Base-by-base conservation (phyloP, 768 basidiomycete genomes). In the Hemileccinum impolitum region DNA sequence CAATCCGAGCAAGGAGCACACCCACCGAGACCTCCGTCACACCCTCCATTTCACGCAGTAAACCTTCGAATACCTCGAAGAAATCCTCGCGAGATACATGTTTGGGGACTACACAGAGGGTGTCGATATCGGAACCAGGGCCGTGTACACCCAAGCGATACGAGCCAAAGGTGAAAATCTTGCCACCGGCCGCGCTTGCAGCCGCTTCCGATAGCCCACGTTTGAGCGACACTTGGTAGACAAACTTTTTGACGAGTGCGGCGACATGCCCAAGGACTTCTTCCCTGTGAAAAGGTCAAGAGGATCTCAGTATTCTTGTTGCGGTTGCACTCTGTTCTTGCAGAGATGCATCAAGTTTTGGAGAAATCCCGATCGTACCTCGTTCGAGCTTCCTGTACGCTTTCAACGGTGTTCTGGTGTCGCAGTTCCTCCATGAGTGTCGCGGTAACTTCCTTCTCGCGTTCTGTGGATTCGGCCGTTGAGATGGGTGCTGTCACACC, bases 131-230 rank as follows among this genome's bases (percentile, higher is more conserved):
- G 42, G 87, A 78, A 3, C 91, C 89, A 31, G 95, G 96, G 12
- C 91, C 92, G 69, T 98, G 96, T 18, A 98, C 96, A 51, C 96
- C 96, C 42, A 99, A 74, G 60, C 96, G 87, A 76, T 97, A 98
- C 44, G 94, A 97, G 36, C 96, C 96, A 68, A 95, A 99, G 7
- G 96, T 98, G 69, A 93, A 99, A 66, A 99, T 98, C 76, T 98
- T 95, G 55, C 94, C 96, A 44, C 96, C 96, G 9, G 96, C 92
- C 41, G 90, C 85, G 44, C 72, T 80, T 9, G 95, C 94, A 1
- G 91, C 87, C 17, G 85, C 71, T 55, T 97, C 94, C 26, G 94
- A 94, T 39, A 95, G 73, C 7, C 95, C 95, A 35, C 78, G 80
- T 38, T 80, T 71, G 49, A 94, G 66, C 8, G 89, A 87, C 1